Percentiles rank a stretch among this genome's conserved stretches.
These are phyloP conservation scores for Candida orba DNA, from an alignment of 805 yeast species.

Conservation along the genomic window DNA sequence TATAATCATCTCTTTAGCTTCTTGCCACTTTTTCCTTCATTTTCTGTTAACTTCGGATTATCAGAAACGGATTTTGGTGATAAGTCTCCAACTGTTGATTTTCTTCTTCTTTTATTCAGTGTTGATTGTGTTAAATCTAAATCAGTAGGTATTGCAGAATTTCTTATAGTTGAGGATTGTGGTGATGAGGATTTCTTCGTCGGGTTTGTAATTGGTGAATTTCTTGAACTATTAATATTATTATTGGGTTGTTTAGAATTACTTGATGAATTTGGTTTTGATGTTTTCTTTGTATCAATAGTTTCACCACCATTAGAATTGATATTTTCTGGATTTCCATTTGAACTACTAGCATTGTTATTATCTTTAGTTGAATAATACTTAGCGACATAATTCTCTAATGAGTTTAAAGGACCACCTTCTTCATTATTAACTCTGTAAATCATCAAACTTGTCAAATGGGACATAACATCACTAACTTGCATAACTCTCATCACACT, in stretches of 20 bases:
- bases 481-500: conserved; percentile 65
- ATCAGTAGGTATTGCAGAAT: conserved; percentile 12
- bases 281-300: not conserved
- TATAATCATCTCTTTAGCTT: not conserved
- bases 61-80: conserved; percentile 17
- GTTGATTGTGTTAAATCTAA: conserved; percentile 30
- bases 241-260: not conserved
- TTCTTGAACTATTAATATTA: not conserved
- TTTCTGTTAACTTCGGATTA: not conserved
- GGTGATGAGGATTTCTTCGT: not conserved
- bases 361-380: conserved; percentile 4
- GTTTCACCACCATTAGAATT: too few species aligned
- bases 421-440: conserved; percentile 42
- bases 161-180: not conserved
- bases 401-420: conserved; percentile 47
- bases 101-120: conserved; percentile 28
- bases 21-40: not conserved
- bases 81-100: conserved; percentile 18
- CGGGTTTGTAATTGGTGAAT: conserved; percentile 1
- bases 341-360: too few species aligned
- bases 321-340: too few species aligned
- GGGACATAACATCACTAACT: conserved; percentile 72
- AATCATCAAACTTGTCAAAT: conserved; percentile 56
- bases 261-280: not conserved
- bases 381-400: conserved; percentile 33